A percentile compares a stretch with the other conserved stretches of the same genome.
phyloP scores from a whole-genome alignment of 768 basidiomycete species.

The Suillus weaverae region DNA sequence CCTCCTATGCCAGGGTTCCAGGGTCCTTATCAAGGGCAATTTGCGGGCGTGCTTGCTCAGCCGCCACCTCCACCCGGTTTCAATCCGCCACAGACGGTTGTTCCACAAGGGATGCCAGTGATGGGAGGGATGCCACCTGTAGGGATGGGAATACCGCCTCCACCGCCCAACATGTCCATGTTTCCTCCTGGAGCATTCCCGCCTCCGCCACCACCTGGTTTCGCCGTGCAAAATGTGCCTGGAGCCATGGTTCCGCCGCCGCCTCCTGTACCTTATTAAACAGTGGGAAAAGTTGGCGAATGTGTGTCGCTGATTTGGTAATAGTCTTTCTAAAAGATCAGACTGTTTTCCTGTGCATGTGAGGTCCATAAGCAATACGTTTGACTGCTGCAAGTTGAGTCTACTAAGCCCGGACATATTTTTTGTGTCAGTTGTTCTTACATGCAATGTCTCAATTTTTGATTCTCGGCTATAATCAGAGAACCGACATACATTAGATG shows the following conservation, averaged over 20 bases:
- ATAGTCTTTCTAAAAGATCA: not conserved
- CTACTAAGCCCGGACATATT: too few species aligned
- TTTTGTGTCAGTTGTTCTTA: too few species aligned
- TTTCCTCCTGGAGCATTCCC: slow-evolving; percentile 50
- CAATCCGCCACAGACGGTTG: slow-evolving; percentile 66
- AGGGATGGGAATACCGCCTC: slow-evolving; percentile 38
- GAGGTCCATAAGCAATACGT: not conserved
- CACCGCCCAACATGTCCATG: slow-evolving; percentile 44
- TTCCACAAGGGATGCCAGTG: slow-evolving; percentile 43
- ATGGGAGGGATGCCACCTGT: slow-evolving; percentile 35
- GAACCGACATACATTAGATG: too few species aligned
- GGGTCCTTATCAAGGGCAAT: slow-evolving; percentile 88
- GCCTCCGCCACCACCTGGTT: slow-evolving; percentile 69
- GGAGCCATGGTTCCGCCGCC: slow-evolving; percentile 47
- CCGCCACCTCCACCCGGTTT: slow-evolving; percentile 84
- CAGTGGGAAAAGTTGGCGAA: not conserved
- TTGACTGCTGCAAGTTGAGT: not conserved
- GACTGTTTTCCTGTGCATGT: not conserved
- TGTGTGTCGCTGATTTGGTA: not conserved
- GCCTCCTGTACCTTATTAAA: slow-evolving; percentile 38
- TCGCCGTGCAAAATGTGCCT: slow-evolving; percentile 46
- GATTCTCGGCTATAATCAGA: too few species aligned
- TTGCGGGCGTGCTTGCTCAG: slow-evolving; percentile 82
- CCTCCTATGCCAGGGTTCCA: slow-evolving; percentile 71
- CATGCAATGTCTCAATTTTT: too few species aligned